Percentiles rank a stretch among this genome's conserved stretches.
These are phyloP conservation scores for Fragaria vesca DNA, from an alignment of 306 rosid genomes.

Conservation along the genomic window DNA sequence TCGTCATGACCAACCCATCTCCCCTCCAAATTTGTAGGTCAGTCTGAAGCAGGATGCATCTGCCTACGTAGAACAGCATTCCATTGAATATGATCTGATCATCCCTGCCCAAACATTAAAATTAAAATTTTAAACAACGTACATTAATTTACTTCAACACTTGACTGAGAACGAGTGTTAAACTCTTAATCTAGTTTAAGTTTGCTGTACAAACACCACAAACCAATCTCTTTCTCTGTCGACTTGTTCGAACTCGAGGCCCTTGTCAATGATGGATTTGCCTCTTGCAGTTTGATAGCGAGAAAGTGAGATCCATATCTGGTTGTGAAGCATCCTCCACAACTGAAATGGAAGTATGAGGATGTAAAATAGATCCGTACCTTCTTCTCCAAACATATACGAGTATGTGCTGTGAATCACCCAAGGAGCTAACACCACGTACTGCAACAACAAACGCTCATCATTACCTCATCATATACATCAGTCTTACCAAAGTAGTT, in stretches of 20 bases:
- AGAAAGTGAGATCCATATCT: conserved; percentile 59
- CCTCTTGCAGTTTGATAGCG: conserved; percentile 62
- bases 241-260: conserved; percentile 36
- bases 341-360: conserved; percentile 47
- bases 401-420: conserved; percentile 42
- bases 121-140: not conserved
- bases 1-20: conserved; percentile 26
- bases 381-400: conserved; percentile 23
- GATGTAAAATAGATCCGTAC: conserved; percentile 34
- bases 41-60: not conserved
- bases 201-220: not conserved
- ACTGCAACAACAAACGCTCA: conserved; percentile 32
- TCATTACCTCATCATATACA: not conserved
- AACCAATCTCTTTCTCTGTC: conserved; percentile 39
- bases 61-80: not conserved
- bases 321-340: conserved; percentile 56
- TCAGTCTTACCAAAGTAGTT: no score
- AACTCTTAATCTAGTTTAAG: not conserved
- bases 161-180: not conserved
- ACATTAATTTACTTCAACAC: not conserved
- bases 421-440: conserved; percentile 66
- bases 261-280: conserved; percentile 40
- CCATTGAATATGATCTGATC: conserved; percentile 41
- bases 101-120: conserved; percentile 29
- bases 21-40: conserved; percentile 32